These are phyloP conservation scores for Aspergillus leporis DNA, from an alignment of 495 filamentous ascomycete genomes.

Conservation along the genomic window DNA sequence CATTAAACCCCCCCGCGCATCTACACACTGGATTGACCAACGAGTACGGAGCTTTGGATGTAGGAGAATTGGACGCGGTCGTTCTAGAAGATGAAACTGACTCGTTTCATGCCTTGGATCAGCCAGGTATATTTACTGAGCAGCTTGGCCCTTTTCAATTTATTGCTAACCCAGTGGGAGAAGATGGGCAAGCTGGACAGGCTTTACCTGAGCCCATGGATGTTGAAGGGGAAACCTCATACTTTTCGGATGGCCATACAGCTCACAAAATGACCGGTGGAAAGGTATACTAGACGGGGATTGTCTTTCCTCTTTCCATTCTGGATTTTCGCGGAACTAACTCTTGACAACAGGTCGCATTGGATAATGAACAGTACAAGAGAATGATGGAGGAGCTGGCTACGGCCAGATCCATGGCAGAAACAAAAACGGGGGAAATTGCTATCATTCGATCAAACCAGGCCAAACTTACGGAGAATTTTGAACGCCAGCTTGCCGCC, in stretches of 20 bases:
- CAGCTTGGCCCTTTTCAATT: constrained; percentile 14
- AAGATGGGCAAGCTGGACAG: constrained; percentile 4
- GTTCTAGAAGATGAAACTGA: constrained; percentile 45
- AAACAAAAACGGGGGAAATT: constrained; percentile 65
- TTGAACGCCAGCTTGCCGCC: constrained; percentile 52
- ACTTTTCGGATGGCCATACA: constrained; percentile 6
- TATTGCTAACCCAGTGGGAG: constrained; percentile 12
- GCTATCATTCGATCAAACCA: constrained; percentile 67
- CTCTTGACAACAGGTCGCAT: constrained; percentile 46
- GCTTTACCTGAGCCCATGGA: constrained; percentile 17
- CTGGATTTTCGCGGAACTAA: constrained; percentile 23
- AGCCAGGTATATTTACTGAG: constrained; percentile 29
- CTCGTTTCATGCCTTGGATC: constrained; percentile 28
- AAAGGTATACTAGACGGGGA: constrained; percentile 23
- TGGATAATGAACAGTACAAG: constrained; percentile 42
- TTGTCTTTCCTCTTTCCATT: not conserved
- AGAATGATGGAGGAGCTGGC: constrained; percentile 47
- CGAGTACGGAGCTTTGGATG: constrained; percentile 56
- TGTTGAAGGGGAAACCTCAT: constrained; percentile 14
- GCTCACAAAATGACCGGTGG: constrained; percentile 30
- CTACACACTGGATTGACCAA: constrained; percentile 45
- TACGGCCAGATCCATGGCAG: constrained; percentile 47
- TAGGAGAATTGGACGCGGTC: constrained; percentile 56
- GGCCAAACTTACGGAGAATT: constrained; percentile 52
- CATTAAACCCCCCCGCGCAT: constrained; percentile 31